Evolutionary conservation across 768 basidiomycete genomes (phyloP).

Genomic region (Rhodotorula kratochvilovae): DNA sequence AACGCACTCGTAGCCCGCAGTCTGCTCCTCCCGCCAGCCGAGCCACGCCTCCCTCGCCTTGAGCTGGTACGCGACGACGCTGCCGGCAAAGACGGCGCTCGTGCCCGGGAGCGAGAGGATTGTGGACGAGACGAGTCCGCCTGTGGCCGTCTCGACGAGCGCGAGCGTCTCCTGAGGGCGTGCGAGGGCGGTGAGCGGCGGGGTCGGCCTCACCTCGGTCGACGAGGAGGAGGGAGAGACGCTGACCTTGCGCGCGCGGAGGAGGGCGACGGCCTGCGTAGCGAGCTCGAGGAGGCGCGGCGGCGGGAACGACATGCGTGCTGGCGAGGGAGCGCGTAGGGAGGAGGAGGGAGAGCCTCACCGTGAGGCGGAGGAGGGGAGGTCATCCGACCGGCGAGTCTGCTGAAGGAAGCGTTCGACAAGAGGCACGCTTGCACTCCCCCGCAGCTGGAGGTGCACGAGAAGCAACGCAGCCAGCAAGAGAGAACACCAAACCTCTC

Average conservation of each 20-base stretch:
- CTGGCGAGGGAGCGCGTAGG: neutral
- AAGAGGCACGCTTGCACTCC: too few relatives aligned
- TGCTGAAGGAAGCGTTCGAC: too few relatives aligned
- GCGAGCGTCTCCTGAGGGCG: conserved; percentile 7
- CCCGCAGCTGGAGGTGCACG: too few relatives aligned
- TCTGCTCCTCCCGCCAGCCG: neutral
- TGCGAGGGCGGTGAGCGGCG: neutral
- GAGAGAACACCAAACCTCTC: too few relatives aligned
- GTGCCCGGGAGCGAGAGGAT: conserved; percentile 12
- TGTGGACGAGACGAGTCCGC: neutral
- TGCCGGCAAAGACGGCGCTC: neutral
- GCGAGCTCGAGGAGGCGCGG: neutral
- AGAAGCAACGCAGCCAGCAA: too few relatives aligned
- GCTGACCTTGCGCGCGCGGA: conserved; percentile 4
- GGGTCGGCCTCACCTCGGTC: neutral
- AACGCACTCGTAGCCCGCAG: neutral
- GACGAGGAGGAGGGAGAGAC: neutral
- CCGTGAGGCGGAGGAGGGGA: too few relatives aligned
- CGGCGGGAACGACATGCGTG: conserved; percentile 4
- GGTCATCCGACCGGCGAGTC: too few relatives aligned
- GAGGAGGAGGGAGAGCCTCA: too few relatives aligned
- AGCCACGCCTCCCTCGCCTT: neutral
- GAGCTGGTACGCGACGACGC: conserved; percentile 1
- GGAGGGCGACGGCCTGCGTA: neutral
- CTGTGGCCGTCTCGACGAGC: conserved; percentile 10